Base-by-base conservation (phyloP, 192 early-diverging fungal genomes). In the Rhizoclosmatium sp. region DNA sequence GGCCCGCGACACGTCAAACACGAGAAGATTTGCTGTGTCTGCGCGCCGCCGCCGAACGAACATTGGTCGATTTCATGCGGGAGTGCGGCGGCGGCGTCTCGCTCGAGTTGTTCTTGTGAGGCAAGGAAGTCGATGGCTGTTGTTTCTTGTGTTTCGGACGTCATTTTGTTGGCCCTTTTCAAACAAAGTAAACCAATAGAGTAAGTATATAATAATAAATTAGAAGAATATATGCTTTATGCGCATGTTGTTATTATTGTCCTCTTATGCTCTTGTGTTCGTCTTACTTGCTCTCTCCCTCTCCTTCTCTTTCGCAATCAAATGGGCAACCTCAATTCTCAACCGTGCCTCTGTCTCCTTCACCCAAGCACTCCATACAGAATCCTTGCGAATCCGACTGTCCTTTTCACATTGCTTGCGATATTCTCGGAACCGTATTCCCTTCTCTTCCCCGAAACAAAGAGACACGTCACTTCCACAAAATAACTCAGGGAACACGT, bases 11-110 rank as follows among this genome's bases (percentile, higher is more conserved):
- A 96, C 4, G 93, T 94, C 67, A 93, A 82, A 76, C 95, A 96
- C 5, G 92, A 90, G 79, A 92, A 96, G 9, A 94, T 85, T 1
- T 87, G 85, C 81, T 96, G 95, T n/a, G 89, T 89, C 46, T 94
- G 85, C 71, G 93, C 92, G 42, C 95, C 94, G 7, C 44, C 21
- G 9, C 31, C 49, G 45, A 75, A 74, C 10, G 73, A 69, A 46
- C 80, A 81, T 10, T 31, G n/a, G 39, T 81, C 80, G 64, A 81
- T 76, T 2, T 45, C 19, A 44, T 39, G n/a, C 3, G 80, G 74
- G 21, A 81, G 74, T 31, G 74, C 66, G 14, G 9, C 39, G 23
- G 80, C 80, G 7, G 80, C 80, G 14, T 75, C 73, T 7, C 5
- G n/a, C 0, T 23, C 56, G 31, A 81, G 80, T 19, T 23, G 44